Conservation (phyloP, 1,139 yeast genomes). For the Yamadazyma sp. region DNA sequence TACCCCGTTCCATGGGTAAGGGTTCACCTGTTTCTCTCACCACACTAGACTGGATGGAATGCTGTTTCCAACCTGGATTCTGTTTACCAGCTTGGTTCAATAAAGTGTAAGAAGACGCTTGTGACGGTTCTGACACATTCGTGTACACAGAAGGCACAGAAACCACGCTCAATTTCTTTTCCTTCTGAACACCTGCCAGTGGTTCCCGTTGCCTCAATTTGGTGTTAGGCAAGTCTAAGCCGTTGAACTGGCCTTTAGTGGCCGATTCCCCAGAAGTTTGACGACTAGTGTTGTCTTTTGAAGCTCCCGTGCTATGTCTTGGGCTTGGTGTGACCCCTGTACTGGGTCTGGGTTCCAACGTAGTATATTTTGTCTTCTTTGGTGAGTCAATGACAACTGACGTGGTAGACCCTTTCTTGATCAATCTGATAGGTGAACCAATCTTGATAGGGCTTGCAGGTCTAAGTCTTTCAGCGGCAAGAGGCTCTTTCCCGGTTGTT, state of each 20-base stretch:
- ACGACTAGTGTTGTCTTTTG: slow-evolving; percentile 1
- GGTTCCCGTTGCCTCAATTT: slow-evolving; percentile 26
- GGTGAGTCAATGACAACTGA: slow-evolving; percentile 10
- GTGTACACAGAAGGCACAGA: slow-evolving; percentile 31
- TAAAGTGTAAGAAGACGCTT: slow-evolving; percentile 18
- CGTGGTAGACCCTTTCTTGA: slow-evolving; percentile 26
- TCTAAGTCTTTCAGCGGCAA: slow-evolving; percentile 6
- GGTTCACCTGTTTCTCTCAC: slow-evolving; percentile 16
- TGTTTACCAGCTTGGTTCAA: slow-evolving; percentile 8
- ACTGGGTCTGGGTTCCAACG: no score
- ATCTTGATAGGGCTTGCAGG: slow-evolving; percentile 36
- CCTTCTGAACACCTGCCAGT: slow-evolving; percentile 6
- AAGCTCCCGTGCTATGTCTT: background rate
- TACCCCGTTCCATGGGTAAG: slow-evolving; percentile 60
- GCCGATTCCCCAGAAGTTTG: background rate
- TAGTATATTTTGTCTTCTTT: background rate
- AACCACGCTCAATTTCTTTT: slow-evolving; percentile 24
- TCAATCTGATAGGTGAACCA: slow-evolving; percentile 36
- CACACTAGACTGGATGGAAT: slow-evolving; percentile 18
- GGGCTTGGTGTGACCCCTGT: background rate
- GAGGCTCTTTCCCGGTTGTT: background rate
- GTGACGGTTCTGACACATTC: slow-evolving; percentile 18
- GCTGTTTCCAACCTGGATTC: slow-evolving; percentile 16
- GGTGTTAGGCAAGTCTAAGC: slow-evolving; percentile 22
- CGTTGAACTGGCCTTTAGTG: slow-evolving; percentile 13